Conservation (phyloP, 768 basidiomycete species). For the Auriscalpium microsporum region DNA sequence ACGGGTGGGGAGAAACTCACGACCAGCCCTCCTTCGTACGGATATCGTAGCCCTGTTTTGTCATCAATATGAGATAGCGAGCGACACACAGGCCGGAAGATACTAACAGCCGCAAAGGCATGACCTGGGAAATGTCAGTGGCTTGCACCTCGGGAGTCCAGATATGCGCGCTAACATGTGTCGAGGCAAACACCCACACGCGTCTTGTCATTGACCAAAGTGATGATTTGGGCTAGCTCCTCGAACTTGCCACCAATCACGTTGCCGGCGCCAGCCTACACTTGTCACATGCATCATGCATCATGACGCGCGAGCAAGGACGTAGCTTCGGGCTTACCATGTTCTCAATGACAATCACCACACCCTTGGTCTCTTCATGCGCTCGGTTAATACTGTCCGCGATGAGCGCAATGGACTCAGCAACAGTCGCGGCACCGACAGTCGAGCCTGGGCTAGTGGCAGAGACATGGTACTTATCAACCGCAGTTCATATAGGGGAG, state of each 20-base stretch:
- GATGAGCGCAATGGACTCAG: slow-evolving; percentile 53
- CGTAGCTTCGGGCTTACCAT: slow-evolving; percentile 43
- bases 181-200: slow-evolving; percentile 80
- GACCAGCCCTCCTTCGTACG: slow-evolving; percentile 61
- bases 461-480: background rate
- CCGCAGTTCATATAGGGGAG: background rate
- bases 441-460: slow-evolving; percentile 68
- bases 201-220: slow-evolving; percentile 58
- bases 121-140: slow-evolving; percentile 42
- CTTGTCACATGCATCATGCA: background rate
- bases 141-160: background rate
- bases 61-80: background rate
- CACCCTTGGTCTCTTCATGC: slow-evolving; percentile 48
- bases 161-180: slow-evolving; percentile 46
- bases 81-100: background rate
- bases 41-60: slow-evolving; percentile 66
- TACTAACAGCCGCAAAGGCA: slow-evolving; percentile 63
- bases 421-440: slow-evolving; percentile 54
- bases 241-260: slow-evolving; percentile 65
- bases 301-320: background rate
- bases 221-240: slow-evolving; percentile 63
- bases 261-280: slow-evolving; percentile 71
- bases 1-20: background rate
- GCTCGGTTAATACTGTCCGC: slow-evolving; percentile 70
- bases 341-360: slow-evolving; percentile 70